Conservation (phyloP, 2,329 filamentous ascomycete genomes). For the Ophiostoma perfectum region DNA sequence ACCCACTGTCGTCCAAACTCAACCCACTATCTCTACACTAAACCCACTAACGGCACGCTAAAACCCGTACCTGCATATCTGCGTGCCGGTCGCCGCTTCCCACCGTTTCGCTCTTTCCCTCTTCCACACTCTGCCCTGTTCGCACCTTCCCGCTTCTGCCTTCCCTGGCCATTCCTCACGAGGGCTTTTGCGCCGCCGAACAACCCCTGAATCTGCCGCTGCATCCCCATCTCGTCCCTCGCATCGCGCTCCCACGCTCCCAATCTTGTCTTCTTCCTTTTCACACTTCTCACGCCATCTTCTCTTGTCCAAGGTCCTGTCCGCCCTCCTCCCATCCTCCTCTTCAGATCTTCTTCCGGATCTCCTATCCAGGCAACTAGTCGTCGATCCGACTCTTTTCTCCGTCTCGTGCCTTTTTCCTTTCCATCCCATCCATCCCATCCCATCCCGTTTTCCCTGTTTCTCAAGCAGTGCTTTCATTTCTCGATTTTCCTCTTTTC, state of each 20-base stretch:
- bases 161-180: slow-evolving; percentile 10
- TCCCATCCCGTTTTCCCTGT: not conserved
- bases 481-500: not conserved
- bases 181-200: not conserved
- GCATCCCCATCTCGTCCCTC: not conserved
- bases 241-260: not conserved
- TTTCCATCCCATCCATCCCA: not conserved
- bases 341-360: not conserved
- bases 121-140: not conserved
- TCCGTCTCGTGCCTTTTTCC: not conserved
- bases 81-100: slow-evolving; percentile 1
- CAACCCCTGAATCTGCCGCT: slow-evolving; percentile 9
- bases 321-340: not conserved
- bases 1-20: not conserved
- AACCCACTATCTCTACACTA: not conserved
- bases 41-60: not conserved
- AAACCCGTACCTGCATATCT: slow-evolving; percentile 6
- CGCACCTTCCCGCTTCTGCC: not conserved
- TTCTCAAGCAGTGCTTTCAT: not conserved
- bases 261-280: not conserved
- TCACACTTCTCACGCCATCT: not conserved
- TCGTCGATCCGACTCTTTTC: not conserved
- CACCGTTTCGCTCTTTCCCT: slow-evolving; percentile 15
- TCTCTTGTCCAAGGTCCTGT: not conserved
- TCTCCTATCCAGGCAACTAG: not conserved